Conservation (phyloP, 164 flowering plant genomes). For the Hamamelis virginiana region DNA sequence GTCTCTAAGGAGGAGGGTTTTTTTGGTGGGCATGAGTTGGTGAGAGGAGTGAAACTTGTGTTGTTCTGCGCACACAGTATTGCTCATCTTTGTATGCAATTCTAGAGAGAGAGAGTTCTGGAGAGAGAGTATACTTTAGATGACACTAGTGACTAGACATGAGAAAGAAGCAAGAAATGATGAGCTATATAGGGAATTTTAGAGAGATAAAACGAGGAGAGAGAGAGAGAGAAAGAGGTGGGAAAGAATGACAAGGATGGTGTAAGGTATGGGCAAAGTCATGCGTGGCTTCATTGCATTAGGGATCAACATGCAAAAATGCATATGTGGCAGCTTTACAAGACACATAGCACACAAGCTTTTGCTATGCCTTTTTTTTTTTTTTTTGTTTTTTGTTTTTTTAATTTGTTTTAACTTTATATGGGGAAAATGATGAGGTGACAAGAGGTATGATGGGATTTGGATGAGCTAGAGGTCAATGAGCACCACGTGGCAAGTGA, state of each 20-base stretch:
- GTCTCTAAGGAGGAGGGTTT: constrained; percentile 21
- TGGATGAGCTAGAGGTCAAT: not conserved
- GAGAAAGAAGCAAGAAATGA: constrained; percentile 15
- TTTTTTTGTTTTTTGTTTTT: constrained; percentile 7
- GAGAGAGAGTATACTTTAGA: not conserved
- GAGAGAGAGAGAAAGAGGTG: constrained; percentile 18
- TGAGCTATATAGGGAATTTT: constrained; percentile 3
- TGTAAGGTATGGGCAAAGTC: constrained; percentile 41
- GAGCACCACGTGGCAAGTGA: not conserved
- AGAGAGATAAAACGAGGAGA: constrained; percentile 1
- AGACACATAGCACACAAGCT: not conserved
- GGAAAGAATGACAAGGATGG: constrained; percentile 32
- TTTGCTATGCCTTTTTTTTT: constrained; percentile 3
- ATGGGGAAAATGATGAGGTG: not conserved
- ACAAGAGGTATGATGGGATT: not conserved
- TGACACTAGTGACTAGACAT: constrained; percentile 6
- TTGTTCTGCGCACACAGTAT: constrained; percentile 45
- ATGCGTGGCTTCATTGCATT: constrained; percentile 61
- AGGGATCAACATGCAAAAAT: constrained; percentile 52
- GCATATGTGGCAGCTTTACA: constrained; percentile 46
- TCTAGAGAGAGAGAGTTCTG: too few species aligned
- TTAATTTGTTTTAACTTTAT: too few species aligned
- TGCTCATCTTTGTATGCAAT: constrained; percentile 32
- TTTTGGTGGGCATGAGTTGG: constrained; percentile 30
- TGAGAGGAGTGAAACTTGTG: constrained; percentile 24